These are phyloP conservation scores for Hymenoscyphus albidus DNA, from an alignment of 2,329 filamentous ascomycete genomes.

Conservation along the genomic window DNA sequence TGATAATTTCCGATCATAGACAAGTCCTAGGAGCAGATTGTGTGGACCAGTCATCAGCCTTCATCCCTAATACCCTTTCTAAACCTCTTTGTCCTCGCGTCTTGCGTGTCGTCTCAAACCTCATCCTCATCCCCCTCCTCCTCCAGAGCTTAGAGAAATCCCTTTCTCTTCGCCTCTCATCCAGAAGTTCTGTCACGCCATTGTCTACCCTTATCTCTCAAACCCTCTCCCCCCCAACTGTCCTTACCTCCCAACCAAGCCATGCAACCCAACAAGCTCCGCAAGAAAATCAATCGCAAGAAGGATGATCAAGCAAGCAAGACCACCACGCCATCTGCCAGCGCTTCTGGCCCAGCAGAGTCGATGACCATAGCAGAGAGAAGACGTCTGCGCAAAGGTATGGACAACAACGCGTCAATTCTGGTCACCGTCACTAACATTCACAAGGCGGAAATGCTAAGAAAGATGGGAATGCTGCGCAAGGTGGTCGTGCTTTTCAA, in stretches of 20 bases:
- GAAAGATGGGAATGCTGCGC: no score
- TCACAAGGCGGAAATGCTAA: background rate
- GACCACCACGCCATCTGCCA: background rate
- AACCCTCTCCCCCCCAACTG: background rate
- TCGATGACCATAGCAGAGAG: background rate
- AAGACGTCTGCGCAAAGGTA: background rate
- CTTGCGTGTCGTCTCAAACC: no score
- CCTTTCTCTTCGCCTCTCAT: background rate
- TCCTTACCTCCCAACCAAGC: background rate
- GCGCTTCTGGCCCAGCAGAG: no score
- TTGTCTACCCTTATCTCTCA: background rate
- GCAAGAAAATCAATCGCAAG: background rate
- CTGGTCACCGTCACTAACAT: background rate
- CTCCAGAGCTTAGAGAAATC: background rate
- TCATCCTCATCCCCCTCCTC: no score
- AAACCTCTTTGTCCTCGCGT: no score
- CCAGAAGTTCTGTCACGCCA: no score
- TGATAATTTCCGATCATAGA: no score
- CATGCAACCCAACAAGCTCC: background rate
- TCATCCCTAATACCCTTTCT: no score
- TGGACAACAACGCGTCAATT: background rate
- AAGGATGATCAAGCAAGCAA: background rate
- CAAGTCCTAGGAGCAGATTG: no score
- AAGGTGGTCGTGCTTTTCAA: no score
- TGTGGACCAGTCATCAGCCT: no score